Percentiles rank a stretch among this genome's conserved stretches.
phyloP scores from a whole-genome alignment of 306 rosid genomes.

The Castanea crenata region DNA sequence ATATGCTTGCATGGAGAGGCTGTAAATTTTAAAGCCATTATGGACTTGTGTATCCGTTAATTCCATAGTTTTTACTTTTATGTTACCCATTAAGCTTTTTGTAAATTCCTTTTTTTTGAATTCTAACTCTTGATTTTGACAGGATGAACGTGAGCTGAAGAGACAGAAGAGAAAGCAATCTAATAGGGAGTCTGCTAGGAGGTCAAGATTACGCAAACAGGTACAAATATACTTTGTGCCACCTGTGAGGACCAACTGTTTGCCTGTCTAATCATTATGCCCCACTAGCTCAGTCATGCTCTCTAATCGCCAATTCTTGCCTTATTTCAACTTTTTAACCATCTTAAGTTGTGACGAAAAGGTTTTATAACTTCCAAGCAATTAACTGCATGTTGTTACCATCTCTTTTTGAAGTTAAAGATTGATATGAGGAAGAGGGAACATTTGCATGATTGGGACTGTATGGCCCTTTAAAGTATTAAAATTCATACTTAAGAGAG shows the following conservation, averaged over 20 bases:
- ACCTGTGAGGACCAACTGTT: not conserved
- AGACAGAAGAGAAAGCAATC: constrained; percentile 98
- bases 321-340: not conserved
- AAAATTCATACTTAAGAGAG: not conserved
- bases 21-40: not conserved
- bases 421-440: not conserved
- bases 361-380: not conserved
- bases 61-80: not conserved
- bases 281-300: not conserved
- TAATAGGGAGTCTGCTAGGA: constrained; percentile 94
- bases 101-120: not conserved
- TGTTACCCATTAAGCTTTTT: not conserved
- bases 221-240: constrained; percentile 30
- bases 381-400: not conserved
- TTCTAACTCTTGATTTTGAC: constrained; percentile 26
- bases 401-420: not conserved
- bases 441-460: not conserved
- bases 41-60: not conserved
- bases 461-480: not conserved
- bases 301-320: not conserved
- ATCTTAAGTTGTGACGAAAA: not conserved
- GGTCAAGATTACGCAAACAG: constrained; percentile 99
- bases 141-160: constrained; percentile 97
- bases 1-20: not conserved
- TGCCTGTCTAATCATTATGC: not conserved